Base-by-base conservation (phyloP, 768 basidiomycete genomes). In the Lactarius pseudohatsudake region DNA sequence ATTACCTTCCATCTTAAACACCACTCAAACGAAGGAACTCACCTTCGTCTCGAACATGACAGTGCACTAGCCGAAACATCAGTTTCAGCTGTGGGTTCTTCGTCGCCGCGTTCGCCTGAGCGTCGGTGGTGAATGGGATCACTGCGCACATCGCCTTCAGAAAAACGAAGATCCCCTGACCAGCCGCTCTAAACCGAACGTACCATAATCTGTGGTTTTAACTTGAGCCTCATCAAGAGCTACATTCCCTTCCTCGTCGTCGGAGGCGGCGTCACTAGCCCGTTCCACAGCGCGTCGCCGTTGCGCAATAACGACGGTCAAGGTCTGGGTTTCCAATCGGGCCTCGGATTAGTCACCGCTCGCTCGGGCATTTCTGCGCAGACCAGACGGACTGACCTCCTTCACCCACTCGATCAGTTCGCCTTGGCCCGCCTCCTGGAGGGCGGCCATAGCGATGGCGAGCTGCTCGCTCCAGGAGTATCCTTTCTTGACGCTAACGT, bases 381-480 rank as follows among this genome's bases (percentile, higher is more conserved):
- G 45, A 41, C 16, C 20, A 4, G 11, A 58, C 43, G 40, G 65
- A 77, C 90, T 70, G 74, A 94, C 96, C 74, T 92, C 85, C 72
- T 88, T 88, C 57, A 87, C 83, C 91, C 94, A 95, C 64, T 87
- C 84, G 32, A 96, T 83, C 47, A 94, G 79, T 36, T 82, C 81
- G 62, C 78, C 77, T 71, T 89, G 81, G 10, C 82, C 88, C 18
- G 82, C 82, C 58, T 93, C 89, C 10, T 88, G 79, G 15, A 98
- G 82, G 56, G 85, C 83, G 47, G 86, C 86, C 66, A 97, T 84
- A 3, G 87, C 87, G 70, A 98, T 92, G 3, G 91, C 96, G 57
- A 98, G 80, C 75, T 98, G 88, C 72, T 98, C 89, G 71, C 87
- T 93, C 87, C 89, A 91, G 18, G 90, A 86, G 76, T 92, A 89